Conservation (phyloP, 2,329 filamentous ascomycete genomes). For the Dactylellina drechsleri region DNA sequence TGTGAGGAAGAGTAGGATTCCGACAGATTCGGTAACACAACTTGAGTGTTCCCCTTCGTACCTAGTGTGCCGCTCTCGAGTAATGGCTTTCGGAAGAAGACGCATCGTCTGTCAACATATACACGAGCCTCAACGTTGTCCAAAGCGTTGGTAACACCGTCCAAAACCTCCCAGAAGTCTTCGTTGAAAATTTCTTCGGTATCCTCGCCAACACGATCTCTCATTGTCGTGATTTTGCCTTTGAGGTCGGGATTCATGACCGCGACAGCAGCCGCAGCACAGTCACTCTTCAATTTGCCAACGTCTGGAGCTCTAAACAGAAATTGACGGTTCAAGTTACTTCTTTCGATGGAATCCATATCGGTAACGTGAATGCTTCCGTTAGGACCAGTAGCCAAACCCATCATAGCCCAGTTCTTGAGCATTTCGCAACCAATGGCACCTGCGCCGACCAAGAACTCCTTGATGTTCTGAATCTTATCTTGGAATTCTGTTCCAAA, state of each 20-base stretch:
- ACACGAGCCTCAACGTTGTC: constrained; percentile 98
- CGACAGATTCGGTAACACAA: constrained; percentile 87
- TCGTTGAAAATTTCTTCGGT: constrained; percentile 96
- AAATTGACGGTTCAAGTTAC: constrained; percentile 97
- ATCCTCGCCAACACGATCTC: constrained; percentile 88
- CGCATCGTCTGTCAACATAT: constrained; percentile 94
- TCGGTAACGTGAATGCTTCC: constrained; percentile 94
- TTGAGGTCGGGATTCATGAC: constrained; percentile 93
- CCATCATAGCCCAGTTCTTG: constrained; percentile 99
- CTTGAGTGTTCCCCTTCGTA: constrained; percentile 98
- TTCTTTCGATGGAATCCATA: constrained; percentile 99
- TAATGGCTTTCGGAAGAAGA: constrained; percentile 97
- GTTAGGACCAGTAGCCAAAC: constrained; percentile 84
- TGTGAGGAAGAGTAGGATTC: constrained; percentile 98
- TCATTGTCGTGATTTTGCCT: constrained; percentile 84
- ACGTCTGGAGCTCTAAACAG: constrained; percentile 94
- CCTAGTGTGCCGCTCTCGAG: constrained; percentile 98
- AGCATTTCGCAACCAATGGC: constrained; percentile 99
- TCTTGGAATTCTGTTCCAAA: constrained; percentile 94
- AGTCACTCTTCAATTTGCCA: constrained; percentile 95
- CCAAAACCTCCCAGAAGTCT: constrained; percentile 84
- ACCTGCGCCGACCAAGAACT: constrained; percentile 95
- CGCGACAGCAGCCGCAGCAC: constrained; percentile 86
- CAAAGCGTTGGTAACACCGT: constrained; percentile 94
- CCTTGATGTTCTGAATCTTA: constrained; percentile 86